Conservation (phyloP, 192 early-diverging fungal genomes). For the Backusella westeae region DNA sequence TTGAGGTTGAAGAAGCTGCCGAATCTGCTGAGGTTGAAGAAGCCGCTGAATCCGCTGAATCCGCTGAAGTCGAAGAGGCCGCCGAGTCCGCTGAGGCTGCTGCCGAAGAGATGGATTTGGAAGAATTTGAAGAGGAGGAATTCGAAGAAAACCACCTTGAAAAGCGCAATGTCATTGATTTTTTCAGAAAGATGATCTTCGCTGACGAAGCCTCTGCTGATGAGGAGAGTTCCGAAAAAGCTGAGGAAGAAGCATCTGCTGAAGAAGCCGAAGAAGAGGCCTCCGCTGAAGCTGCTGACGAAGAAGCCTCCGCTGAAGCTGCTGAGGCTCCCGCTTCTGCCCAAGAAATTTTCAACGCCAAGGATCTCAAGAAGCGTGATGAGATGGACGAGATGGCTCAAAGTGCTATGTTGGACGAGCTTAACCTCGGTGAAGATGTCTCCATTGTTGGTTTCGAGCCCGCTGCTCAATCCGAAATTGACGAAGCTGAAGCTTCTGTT, state of each 20-base stretch:
- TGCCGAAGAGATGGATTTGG: neutral
- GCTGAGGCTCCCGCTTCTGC: too few relatives aligned
- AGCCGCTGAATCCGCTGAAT: neutral
- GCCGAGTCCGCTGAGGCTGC: neutral
- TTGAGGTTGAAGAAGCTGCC: neutral
- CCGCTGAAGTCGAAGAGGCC: neutral
- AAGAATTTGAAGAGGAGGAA: neutral
- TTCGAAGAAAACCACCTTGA: neutral
- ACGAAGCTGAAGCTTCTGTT: neutral
- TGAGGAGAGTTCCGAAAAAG: neutral
- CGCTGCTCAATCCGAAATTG: neutral
- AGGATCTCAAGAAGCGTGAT: constrained; percentile 9
- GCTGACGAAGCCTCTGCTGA: neutral
- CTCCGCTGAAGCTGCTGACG: neutral
- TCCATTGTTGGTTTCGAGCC: neutral
- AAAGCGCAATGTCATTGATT: neutral
- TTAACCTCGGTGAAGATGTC: neutral
- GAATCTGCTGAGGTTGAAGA: neutral
- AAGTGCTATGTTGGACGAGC: neutral
- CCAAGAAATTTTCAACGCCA: neutral
- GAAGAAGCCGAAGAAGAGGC: neutral
- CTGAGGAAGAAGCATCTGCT: neutral
- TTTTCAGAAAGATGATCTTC: neutral
- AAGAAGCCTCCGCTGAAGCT: neutral
- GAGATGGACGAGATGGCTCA: neutral